Base-by-base conservation (phyloP, 2,329 filamentous ascomycete genomes). In the Aspergillus novoparasiticus region DNA sequence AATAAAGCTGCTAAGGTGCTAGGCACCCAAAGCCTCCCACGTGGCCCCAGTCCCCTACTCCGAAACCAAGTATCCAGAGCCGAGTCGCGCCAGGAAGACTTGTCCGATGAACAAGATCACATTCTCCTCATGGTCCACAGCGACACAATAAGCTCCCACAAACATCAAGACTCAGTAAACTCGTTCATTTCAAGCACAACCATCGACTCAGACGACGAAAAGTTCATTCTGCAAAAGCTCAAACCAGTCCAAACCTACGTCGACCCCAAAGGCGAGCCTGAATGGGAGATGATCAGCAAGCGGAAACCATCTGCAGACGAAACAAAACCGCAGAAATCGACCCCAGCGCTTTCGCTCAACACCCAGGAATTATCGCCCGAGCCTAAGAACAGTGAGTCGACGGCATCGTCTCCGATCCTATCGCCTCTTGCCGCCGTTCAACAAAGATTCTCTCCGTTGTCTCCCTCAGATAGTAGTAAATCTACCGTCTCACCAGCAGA, bases 21-120 rank as follows among this genome's bases (percentile, higher is more conserved):
- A 26, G 74, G 70, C n/a, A 72, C 66, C 8, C 73, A 75, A 21
- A 75, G 72, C 57, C 63, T 75, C n/a, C 73, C 74, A 6, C 72
- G 67, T 14, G 67, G 67, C 1, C 69, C 71, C 12, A 71, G 69
- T 57, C 66, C 72, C 26, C 58, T 75, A 23, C 64, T 72, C 30
- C 71, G 68, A 59, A 62, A 63, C 55, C 72, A 66, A 66, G 72
- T 62, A 61, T 61, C 62, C 3, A 48, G 57, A 57, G 68, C 45
- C 66, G 66, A 43, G 36, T 62, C 32, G 26, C 51, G 56, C 10
- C 59, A 58, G 21, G 68, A 71, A 11, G 69, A 61, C n/a, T 59
- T 62, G 11, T 62, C 66, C 4, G 68, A 64, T n/a, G 60, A 63
- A 55, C 59, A 53, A 46, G 63, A n/a, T 46, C 64, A 50, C 56